Conservation (phyloP, 2,329 filamentous ascomycete species). For the Bipolaris oryzae region DNA sequence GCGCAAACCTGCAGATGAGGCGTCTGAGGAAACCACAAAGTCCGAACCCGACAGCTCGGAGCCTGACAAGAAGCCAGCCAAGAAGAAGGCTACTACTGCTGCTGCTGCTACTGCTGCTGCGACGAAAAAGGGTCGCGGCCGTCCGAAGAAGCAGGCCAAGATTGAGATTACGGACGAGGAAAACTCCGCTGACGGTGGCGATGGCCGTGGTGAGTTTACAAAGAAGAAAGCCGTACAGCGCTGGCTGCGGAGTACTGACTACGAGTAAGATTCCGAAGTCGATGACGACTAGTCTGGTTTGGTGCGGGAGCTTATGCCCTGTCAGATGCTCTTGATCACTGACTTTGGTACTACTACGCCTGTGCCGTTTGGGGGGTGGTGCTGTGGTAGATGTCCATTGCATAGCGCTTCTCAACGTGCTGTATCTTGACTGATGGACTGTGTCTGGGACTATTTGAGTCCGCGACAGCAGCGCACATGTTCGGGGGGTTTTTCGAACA, state of each 20-base stretch:
- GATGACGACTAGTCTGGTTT: conserved; percentile 6
- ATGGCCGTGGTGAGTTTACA: conserved; percentile 26
- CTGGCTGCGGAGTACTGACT: conserved; percentile 22
- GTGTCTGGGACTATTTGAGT: background rate
- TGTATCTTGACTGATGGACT: background rate
- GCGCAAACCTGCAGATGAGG: conserved; percentile 30
- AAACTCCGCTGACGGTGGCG: conserved; percentile 22
- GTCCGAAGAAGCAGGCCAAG: conserved; percentile 31
- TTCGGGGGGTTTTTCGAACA: background rate
- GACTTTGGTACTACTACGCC: background rate
- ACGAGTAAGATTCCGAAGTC: conserved; percentile 5
- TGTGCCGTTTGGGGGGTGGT: background rate
- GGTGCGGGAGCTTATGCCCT: background rate
- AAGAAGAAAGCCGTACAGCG: conserved; percentile 6
- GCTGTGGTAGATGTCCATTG: background rate
- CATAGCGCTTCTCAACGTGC: background rate
- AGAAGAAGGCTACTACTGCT: background rate
- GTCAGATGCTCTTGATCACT: background rate
- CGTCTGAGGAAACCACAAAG: background rate
- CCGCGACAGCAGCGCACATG: background rate
- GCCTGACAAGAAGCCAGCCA: conserved; percentile 14
- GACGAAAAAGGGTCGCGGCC: conserved; percentile 5
- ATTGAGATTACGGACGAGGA: conserved; percentile 18
- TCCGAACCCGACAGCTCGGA: conserved; percentile 25
- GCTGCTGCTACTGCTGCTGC: background rate